Evolutionary conservation across 345 rosid genomes (phyloP).

Genomic region (Euphorbia pulcherrima): DNA sequence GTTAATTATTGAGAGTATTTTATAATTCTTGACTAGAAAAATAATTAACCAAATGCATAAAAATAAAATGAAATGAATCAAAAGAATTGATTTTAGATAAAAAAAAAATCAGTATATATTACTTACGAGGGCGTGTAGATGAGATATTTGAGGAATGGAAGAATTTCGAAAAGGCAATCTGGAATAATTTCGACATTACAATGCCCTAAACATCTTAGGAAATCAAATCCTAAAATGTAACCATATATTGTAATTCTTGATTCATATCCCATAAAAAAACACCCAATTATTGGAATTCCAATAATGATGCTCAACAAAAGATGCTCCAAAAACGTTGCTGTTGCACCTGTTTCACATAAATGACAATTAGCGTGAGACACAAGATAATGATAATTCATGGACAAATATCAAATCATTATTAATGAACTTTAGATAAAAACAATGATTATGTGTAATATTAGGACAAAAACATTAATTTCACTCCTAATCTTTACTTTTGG

Average conservation of each 20-base stretch:
- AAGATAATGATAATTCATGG: neutral
- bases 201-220: constrained; percentile 75
- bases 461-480: too few species aligned
- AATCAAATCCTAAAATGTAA: constrained; percentile 64
- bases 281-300: constrained; percentile 71
- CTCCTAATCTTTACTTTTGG: neutral
- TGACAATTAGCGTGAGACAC: neutral
- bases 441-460: too few species aligned
- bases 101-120: too few species aligned
- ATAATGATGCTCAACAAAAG: constrained; percentile 39
- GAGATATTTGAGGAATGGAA: constrained; percentile 68
- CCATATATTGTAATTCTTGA: constrained; percentile 52
- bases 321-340: constrained; percentile 70
- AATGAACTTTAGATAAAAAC: too few species aligned
- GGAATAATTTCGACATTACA: constrained; percentile 78
- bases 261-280: constrained; percentile 61
- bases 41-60: too few species aligned
- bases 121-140: constrained; percentile 89
- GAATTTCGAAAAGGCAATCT: constrained; percentile 40
- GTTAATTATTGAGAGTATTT: too few species aligned
- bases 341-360: constrained; percentile 47
- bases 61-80: too few species aligned
- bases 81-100: too few species aligned
- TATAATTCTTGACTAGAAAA: too few species aligned
- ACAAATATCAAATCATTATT: too few species aligned